Evolutionary conservation across 192 early-diverging fungal species (phyloP), one percentile per base, ranked within the genome.

Genomic region (Linnemannia hyalina): DNA sequence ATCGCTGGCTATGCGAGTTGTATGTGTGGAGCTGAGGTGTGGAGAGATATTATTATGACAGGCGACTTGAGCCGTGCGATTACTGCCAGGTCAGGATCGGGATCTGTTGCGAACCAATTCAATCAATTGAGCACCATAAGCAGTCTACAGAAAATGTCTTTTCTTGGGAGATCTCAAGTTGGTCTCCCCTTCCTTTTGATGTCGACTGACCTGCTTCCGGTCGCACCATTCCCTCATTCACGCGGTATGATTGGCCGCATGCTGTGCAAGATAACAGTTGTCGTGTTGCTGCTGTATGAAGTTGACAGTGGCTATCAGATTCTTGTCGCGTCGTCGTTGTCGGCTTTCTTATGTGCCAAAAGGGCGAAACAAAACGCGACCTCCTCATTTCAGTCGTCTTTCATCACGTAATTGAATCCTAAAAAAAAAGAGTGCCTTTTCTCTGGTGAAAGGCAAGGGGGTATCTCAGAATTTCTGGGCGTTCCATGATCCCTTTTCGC

Each of bases 401-500:
- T 23, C 54, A 55, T 4, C 20, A 6, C 54, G 6, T 57, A 57
- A 5, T 57, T n/a, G 55, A 29, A 26, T 0, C 2, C 23, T 57
- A 26, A 26, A 63, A 32, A 63, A 49, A 63, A 63, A 60, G 29
- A 32, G 26, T 32, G 60, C 26, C 60, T 63, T 63, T 63, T 6
- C 55, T 29, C 26, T 63, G 60, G 26, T 65, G 32, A 65, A 35
- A 35, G 10, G 55, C 9, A 60, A 60, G 60, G 11, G 13, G 26
- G 2, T 2, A 15, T 32, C 60, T 65, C 4, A 65, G 60, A 65
- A 65, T 32, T 65, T 65, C 60, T 65, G 3, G 60, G 13, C 60
- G 26, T 65, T 65, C 60, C 60, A 65, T 65, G 60, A 65, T 65
- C 60, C 60, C 60, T 26, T 55, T 26, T 26, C 55, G n/a, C n/a